Base-by-base conservation (phyloP, 1,139 yeast species). In the Kodamaea arcana region DNA sequence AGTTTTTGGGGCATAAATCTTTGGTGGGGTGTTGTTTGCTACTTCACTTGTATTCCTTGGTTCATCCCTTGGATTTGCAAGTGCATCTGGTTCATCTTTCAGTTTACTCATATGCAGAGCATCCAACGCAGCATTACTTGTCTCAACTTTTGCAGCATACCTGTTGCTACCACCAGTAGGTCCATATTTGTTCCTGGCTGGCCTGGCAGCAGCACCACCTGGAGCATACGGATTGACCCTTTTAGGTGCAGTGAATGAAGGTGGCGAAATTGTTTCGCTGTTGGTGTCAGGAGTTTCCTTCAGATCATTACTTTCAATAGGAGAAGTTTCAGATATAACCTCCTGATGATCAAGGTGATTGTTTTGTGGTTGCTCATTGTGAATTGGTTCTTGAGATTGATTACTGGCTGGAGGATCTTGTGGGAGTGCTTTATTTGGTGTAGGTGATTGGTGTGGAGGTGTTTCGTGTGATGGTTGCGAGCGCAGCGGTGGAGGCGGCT, bases 161-260 rank as follows among this genome's bases (percentile, higher is more conserved):
- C 46, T 50, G 29, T 36, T 40, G 14, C 41, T 15, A 11, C 31
- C 11, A 31, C 27, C 28, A 10, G 58, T 47, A 7, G 67, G 65
- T 1, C 66, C 66, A 36, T 62, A 62, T 32, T 46, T 58, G 39
- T 39, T 57, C 9, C 50, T 23, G 9, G 37, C 20, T 4, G 31
- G 21, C 24, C 15, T 40, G 15, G 36, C 13, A 4, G 12, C 11
- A 11, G 15, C n/a, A 21, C 29, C 10, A 3, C 58, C 56, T 12
- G 75, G 73, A 2, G 73, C 72, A 45, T 68, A 67, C 20, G 74
- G 72, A 38, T 67, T 66, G n/a, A 44, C 44, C 35, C 48, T 54
- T 29, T 30, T 21, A 8, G 40, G 33, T 10, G 34, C 25, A 9
- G 31, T 34, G 4, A 37, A 27, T 14, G 47, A 44, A n/a, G 48